These are phyloP conservation scores for Aspergillus ostianus DNA, from an alignment of 495 filamentous ascomycete genomes.

Conservation along the genomic window DNA sequence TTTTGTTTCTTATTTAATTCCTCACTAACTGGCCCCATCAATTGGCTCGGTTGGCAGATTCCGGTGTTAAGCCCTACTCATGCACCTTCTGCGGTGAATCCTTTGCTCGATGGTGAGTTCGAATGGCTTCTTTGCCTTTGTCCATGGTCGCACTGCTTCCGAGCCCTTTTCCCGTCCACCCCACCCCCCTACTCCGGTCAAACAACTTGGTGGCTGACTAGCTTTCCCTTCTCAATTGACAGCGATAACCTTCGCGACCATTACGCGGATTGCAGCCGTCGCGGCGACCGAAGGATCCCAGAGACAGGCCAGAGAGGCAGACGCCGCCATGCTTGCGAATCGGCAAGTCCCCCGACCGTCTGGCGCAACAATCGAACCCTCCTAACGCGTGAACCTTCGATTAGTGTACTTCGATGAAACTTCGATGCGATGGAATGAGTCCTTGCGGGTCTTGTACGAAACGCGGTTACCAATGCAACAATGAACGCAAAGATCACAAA, in stretches of 20 bases:
- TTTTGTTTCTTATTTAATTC: not conserved
- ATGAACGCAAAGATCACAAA: slow-evolving; percentile 24
- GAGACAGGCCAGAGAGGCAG: slow-evolving; percentile 47
- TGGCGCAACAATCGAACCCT: not conserved
- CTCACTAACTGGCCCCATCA: slow-evolving; percentile 18
- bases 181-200: not conserved
- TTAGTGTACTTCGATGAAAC: slow-evolving; percentile 53
- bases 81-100: slow-evolving; percentile 45
- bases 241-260: slow-evolving; percentile 50
- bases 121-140: not conserved
- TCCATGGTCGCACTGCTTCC: not conserved
- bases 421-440: slow-evolving; percentile 48
- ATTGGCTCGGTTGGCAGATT: slow-evolving; percentile 28
- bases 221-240: not conserved
- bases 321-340: slow-evolving; percentile 48
- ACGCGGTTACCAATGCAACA: slow-evolving; percentile 44
- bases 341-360: slow-evolving; percentile 24
- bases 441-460: slow-evolving; percentile 49
- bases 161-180: not conserved
- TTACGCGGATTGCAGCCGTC: slow-evolving; percentile 40
- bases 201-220: not conserved
- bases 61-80: slow-evolving; percentile 46
- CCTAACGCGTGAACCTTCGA: slow-evolving; percentile 3
- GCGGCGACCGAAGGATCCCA: slow-evolving; percentile 42
- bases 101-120: slow-evolving; percentile 46